Evolutionary conservation across 192 early-diverging fungal species (phyloP), one percentile per base, ranked within the genome.

Genomic region (Dissophora globulifera): DNA sequence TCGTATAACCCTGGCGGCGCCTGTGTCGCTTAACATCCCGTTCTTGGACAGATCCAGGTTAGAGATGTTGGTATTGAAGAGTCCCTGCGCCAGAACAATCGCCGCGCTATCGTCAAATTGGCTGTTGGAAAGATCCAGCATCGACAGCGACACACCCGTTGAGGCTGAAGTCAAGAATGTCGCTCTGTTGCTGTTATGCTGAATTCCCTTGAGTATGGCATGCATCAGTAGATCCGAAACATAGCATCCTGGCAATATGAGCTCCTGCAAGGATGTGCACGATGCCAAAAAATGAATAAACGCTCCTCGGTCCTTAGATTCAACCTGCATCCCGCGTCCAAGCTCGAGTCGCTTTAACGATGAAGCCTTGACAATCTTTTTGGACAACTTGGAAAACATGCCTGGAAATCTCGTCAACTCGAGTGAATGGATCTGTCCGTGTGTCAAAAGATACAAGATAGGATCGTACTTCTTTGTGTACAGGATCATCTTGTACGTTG

Each of bases 381-480:
- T 35, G 1, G 72, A 76, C 7, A 76, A 22, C 9, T 64, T 58
- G 3, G 57, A 23, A 45, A 76, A 76, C 20, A 76, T 35, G 6
- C 63, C 60, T 6, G 72, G 72, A n/a, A 76, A 62, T 12, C 62
- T 48, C 25, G 31, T 43, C 1, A 76, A 43, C 22, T 61, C 57
- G 10, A 76, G 50, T 0, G 63, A 76, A 19, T 61, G 72, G 1
- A 76, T 27, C 38, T 76, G 72, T 12, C 72, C 63, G 1, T 76
- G 58, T 5, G 57, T 56, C 33, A 76, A 57, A 27, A 76, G 43
- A 25, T 67, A 40, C 2, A 76, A 32, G n/a, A 76, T 50, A 11
- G 72, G 72, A 33, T 76, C 63, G 52, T 76, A 76, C 27, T 76
- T 76, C 23, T 76, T 76, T n/a, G n/a, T n/a, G n/a, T n/a, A n/a